These are phyloP conservation scores for Aspergillus sp. DNA, from an alignment of 2,329 filamentous ascomycete species.

Conservation along the genomic window DNA sequence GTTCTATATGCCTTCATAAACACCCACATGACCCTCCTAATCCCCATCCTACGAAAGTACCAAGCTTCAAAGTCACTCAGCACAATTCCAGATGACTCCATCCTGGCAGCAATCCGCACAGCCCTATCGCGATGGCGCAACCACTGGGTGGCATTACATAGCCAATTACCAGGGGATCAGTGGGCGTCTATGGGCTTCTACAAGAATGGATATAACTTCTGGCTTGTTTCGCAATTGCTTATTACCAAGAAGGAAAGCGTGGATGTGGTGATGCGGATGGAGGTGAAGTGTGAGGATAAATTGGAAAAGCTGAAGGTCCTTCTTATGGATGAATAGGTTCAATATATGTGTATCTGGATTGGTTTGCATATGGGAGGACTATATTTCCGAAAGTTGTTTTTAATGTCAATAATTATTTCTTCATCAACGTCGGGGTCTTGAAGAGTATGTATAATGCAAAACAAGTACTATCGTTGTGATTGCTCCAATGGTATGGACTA, in stretches of 20 bases:
- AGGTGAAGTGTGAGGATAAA: conserved; percentile 40
- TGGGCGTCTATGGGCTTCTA: conserved; percentile 38
- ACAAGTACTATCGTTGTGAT: neutral
- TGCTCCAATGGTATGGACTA: conserved; percentile 17
- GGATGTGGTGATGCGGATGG: conserved; percentile 39
- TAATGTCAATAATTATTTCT: neutral
- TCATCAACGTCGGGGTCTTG: neutral
- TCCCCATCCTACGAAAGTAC: conserved; percentile 18
- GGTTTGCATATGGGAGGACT: neutral
- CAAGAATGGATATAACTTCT: conserved; percentile 38
- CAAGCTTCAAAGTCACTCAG: conserved; percentile 4
- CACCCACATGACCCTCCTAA: conserved; percentile 32
- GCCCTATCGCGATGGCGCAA: conserved; percentile 34
- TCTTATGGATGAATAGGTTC: conserved; percentile 18
- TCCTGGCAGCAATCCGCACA: conserved; percentile 24
- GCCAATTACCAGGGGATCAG: conserved; percentile 25
- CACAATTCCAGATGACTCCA: conserved; percentile 22
- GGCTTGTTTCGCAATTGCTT: conserved; percentile 37
- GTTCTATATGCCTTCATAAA: conserved; percentile 38
- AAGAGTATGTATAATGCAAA: too few species aligned
- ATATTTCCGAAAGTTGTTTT: neutral
- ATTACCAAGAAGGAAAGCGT: conserved; percentile 37
- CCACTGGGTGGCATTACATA: conserved; percentile 30
- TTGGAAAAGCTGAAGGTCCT: conserved; percentile 36
- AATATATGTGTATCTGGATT: neutral